Conservation (phyloP, 495 filamentous ascomycete species). For the Chaetomium tenue region DNA sequence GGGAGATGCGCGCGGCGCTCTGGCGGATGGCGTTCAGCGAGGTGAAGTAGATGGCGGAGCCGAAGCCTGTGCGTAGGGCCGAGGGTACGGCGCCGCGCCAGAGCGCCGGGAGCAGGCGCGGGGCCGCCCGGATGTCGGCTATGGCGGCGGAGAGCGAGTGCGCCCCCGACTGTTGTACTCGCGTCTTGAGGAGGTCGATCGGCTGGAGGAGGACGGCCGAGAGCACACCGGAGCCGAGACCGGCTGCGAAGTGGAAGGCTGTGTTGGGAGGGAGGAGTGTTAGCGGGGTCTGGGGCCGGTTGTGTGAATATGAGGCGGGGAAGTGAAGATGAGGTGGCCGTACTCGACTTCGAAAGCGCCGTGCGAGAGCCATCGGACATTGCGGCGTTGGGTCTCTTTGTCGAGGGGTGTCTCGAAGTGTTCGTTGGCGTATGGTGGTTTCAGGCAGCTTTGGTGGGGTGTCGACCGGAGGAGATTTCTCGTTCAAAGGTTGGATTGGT, state of each 20-base stretch:
- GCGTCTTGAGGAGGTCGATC: slow-evolving; percentile 94
- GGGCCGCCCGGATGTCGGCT: slow-evolving; percentile 62
- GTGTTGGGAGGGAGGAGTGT: background rate
- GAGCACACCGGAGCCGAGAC: slow-evolving; percentile 79
- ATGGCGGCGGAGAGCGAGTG: slow-evolving; percentile 67
- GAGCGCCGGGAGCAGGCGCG: slow-evolving; percentile 61
- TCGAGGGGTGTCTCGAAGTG: background rate
- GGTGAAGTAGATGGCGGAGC: slow-evolving; percentile 92
- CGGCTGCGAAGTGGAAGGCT: slow-evolving; percentile 84
- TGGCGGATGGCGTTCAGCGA: slow-evolving; percentile 79
- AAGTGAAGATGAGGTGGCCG: background rate
- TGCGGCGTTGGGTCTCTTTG: slow-evolving; percentile 20
- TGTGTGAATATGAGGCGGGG: background rate
- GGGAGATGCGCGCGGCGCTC: slow-evolving; percentile 55
- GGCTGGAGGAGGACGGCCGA: slow-evolving; percentile 91
- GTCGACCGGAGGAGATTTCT: background rate
- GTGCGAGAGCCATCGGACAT: slow-evolving; percentile 42
- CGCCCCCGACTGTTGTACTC: slow-evolving; percentile 73
- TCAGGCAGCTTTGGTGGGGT: background rate
- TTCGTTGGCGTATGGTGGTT: background rate
- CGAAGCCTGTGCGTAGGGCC: slow-evolving; percentile 86
- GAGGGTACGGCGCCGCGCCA: slow-evolving; percentile 95
- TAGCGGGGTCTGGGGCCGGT: background rate
- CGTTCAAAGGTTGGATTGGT: background rate
- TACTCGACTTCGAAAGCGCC: slow-evolving; percentile 37